A percentile compares a stretch with the other conserved stretches of the same genome.
phyloP scores from a whole-genome alignment of 306 rosid genomes.

The Adenanthera pavonina region DNA sequence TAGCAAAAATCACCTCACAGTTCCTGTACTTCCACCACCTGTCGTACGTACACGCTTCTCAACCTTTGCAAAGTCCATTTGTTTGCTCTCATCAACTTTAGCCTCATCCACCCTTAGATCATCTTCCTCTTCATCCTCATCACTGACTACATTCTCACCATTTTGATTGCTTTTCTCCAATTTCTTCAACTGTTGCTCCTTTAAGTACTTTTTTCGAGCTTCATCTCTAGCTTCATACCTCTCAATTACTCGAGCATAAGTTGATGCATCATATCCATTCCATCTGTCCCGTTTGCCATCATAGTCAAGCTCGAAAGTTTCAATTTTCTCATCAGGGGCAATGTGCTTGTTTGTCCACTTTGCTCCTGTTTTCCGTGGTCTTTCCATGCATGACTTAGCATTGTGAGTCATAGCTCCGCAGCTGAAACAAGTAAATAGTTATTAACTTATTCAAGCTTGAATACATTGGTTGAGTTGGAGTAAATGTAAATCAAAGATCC shows the following conservation, averaged over 20 bases:
- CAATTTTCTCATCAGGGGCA: conserved; percentile 72
- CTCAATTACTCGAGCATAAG: conserved; percentile 60
- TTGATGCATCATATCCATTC: conserved; percentile 72
- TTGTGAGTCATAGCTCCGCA: conserved; percentile 70
- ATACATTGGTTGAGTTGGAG: background rate
- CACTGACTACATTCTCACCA: conserved; percentile 52
- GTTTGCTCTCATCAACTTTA: conserved; percentile 77
- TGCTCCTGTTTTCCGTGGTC: conserved; percentile 61
- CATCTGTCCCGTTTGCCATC: conserved; percentile 71
- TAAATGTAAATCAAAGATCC: background rate
- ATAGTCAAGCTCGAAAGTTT: conserved; percentile 66
- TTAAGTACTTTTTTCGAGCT: conserved; percentile 59
- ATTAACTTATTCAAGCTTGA: background rate
- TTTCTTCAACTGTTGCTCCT: conserved; percentile 60
- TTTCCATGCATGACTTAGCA: conserved; percentile 60
- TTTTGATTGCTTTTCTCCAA: conserved; percentile 57
- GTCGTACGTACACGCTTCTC: conserved; percentile 82
- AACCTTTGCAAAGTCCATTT: conserved; percentile 82
- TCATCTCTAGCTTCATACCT: conserved; percentile 67
- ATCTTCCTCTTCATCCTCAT: conserved; percentile 61
- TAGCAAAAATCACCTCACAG: conserved; percentile 52
- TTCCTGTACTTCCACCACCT: conserved; percentile 82
- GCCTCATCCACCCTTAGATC: conserved; percentile 73
- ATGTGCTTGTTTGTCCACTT: conserved; percentile 63
- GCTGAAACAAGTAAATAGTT: conserved; percentile 15